Percentiles rank a stretch among this genome's conserved stretches.
Evolutionary conservation across 2,329 filamentous ascomycete genomes (phyloP).

Genomic region (Xylaria multiplex): DNA sequence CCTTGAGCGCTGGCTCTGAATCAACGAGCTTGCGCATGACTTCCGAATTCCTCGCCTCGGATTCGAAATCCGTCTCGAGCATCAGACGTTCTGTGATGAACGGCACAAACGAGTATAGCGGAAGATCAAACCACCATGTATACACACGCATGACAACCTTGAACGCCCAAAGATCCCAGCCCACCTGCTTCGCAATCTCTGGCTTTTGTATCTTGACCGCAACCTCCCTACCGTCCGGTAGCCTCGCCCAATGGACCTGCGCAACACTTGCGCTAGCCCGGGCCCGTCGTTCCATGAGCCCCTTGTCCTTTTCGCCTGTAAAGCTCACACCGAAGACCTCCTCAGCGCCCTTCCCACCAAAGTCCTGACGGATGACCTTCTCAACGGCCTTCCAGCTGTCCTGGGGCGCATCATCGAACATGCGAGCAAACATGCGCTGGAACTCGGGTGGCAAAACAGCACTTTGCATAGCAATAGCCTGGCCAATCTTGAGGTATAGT

Average conservation of each 20-base stretch:
- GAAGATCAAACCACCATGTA: constrained; percentile 90
- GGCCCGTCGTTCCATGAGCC: constrained; percentile 69
- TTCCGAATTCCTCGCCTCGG: constrained; percentile 89
- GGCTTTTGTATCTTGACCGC: constrained; percentile 97
- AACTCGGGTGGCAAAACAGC: constrained; percentile 94
- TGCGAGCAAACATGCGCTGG: constrained; percentile 92
- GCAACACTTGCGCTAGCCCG: constrained; percentile 89
- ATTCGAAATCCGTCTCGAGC: constrained; percentile 93
- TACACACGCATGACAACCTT: constrained; percentile 86
- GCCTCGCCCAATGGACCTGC: constrained; percentile 92
- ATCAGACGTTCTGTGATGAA: constrained; percentile 92
- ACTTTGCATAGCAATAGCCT: constrained; percentile 98
- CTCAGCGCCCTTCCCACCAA: constrained; percentile 82
- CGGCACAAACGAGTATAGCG: constrained; percentile 87
- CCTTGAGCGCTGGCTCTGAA: constrained; percentile 77
- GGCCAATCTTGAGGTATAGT: constrained; percentile 95
- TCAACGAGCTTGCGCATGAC: constrained; percentile 82
- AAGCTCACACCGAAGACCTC: constrained; percentile 95
- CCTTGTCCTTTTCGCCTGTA: constrained; percentile 72
- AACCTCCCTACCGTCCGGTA: constrained; percentile 88
- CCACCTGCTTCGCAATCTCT: constrained; percentile 89
- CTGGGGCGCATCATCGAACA: constrained; percentile 98
- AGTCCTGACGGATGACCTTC: constrained; percentile 86
- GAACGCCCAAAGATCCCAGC: constrained; percentile 96
- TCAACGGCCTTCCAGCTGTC: constrained; percentile 88